Evolutionary conservation across 148 eudicot species (phyloP), one percentile per base, ranked within the genome.

Genomic region (Rhododendron simsii): DNA sequence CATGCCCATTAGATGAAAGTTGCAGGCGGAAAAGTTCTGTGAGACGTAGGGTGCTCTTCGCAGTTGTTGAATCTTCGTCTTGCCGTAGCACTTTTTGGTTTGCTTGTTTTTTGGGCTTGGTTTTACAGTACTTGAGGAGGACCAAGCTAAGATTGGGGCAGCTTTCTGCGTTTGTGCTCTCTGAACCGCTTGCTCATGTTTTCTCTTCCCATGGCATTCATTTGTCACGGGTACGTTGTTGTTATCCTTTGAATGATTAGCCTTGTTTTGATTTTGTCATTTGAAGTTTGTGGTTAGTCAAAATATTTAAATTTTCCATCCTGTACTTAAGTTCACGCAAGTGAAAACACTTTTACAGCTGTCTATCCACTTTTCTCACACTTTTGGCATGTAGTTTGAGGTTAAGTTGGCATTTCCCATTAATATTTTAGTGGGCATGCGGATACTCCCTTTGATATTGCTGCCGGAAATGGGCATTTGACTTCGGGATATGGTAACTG

Each of bases 191-290:
- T 82, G 81, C 50, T 45, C 67, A 45, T 84, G 95, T 85, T 39
- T 92, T 88, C 84, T 88, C 90, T 1, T 94, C 92, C 7, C 79
- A 78, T 82, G 96, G 98, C 48, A 63, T 95, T 82, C 90, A 50
- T 53, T 89, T 95, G 61, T 78, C 87, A 80, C 83, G 83, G 93
- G 96, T 94, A 90, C 23, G 89, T 82, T 47, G 5, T 71, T 13
- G 1, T 85, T 50, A 26, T 5, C 20, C 18, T 80, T 50, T 80
- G 81, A 50, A 47, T 23, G 30, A 78, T 77, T 21, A 78, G 7
- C 23, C 48, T 13, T 86, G 75, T 69, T 37, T 81, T 73, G 18
- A 15, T 33, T 35, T 28, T 81, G 21, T 6, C 11, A 26, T 11
- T 9, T 2, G 12, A 63, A 63, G 65, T 59, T 59, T 59, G 65